Percentiles rank a stretch among this genome's conserved stretches.
Conservation (phyloP, 805 yeast species). For the Kodamaea restingae region DNA sequence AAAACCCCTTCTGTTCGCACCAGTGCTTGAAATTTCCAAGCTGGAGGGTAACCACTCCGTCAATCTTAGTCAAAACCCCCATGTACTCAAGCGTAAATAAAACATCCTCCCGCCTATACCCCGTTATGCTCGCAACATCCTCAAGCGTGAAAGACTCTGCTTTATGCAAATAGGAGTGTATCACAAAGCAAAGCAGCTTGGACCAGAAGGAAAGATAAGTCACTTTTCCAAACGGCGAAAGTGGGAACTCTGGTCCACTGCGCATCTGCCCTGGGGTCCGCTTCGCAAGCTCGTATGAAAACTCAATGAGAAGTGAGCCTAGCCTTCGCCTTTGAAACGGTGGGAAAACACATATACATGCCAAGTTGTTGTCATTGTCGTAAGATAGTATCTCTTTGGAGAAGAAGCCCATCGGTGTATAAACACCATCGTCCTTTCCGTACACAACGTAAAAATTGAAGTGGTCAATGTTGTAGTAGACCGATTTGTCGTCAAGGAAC, state of each 20-base stretch:
- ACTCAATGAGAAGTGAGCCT: conserved; percentile 78
- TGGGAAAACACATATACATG: conserved; percentile 88
- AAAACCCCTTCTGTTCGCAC: conserved; percentile 25
- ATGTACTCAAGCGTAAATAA: conserved; percentile 55
- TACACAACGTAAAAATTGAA: conserved; percentile 78
- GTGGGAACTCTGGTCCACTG: conserved; percentile 91
- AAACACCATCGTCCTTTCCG: conserved; percentile 37
- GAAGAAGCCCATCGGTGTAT: conserved; percentile 81
- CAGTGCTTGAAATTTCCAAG: conserved; percentile 23
- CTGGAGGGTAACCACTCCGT: conserved; percentile 14
- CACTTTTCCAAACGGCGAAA: conserved; percentile 74
- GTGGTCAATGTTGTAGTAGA: conserved; percentile 71
- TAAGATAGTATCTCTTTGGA: conserved; percentile 80
- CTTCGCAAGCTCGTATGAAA: conserved; percentile 71
- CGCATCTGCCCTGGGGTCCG: conserved; percentile 49
- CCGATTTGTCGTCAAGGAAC: conserved; percentile 84
- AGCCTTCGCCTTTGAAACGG: conserved; percentile 79
- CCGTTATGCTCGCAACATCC: conserved; percentile 52
- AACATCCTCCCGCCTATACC: conserved; percentile 62
- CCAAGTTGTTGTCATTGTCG: conserved; percentile 74
- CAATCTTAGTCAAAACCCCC: conserved; percentile 22
- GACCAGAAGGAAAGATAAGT: conserved; percentile 80
- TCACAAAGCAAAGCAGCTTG: conserved; percentile 26
- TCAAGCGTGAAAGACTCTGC: conserved; percentile 37
- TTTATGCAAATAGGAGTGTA: conserved; percentile 13